Base-by-base conservation (phyloP, 169 alveolate genomes). In the Babesia microti region DNA sequence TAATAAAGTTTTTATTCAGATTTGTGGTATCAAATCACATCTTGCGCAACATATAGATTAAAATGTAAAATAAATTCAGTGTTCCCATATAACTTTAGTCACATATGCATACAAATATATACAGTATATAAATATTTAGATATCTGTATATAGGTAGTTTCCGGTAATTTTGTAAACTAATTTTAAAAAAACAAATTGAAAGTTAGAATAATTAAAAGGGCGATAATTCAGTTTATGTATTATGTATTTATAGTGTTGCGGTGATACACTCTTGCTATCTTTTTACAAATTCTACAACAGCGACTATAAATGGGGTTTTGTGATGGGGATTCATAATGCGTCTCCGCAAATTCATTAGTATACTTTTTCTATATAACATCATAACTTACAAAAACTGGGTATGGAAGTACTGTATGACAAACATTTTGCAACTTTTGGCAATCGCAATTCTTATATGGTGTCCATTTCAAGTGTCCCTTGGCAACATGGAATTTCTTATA, bases 311-410 rank as follows among this genome's bases (percentile, higher is more conserved):
- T n/a, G n/a, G n/a, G n/a, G n/a, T n/a, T n/a, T 3, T 39, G 45
- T 44, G 41, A 59, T 19, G 74, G 74, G 6, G 32, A 50, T 41
- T 61, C 52, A 54, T 61, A 61, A 40, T 61, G 74, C 23, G 74
- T 61, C 24, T 61, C 74, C 11, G 74, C 15, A 15, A 48, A 35
- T 39, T 2, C 34, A 14, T 9, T 27, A 7, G 34, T 22, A 3
- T 59, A 36, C 23, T 44, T 40, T 21, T 52, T 53, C 74, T 61
- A 22, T 24, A 32, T 18, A 22, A 18, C n/a, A 0, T 5, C 1
- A 29, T 11, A 15, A 51, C 59, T 18, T 26, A 61, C 74, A 35
- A 52, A 53, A 9, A 61, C 46, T 12, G 74, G 74, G 21, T 61
- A 61, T 9, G 74, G 74, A 0, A 54, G 19, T 44, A 44, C 68